A percentile compares a stretch with the other conserved stretches of the same genome.
Evolutionary conservation across 2,329 filamentous ascomycete species (phyloP).

Genomic region (Didymella lethalis): DNA sequence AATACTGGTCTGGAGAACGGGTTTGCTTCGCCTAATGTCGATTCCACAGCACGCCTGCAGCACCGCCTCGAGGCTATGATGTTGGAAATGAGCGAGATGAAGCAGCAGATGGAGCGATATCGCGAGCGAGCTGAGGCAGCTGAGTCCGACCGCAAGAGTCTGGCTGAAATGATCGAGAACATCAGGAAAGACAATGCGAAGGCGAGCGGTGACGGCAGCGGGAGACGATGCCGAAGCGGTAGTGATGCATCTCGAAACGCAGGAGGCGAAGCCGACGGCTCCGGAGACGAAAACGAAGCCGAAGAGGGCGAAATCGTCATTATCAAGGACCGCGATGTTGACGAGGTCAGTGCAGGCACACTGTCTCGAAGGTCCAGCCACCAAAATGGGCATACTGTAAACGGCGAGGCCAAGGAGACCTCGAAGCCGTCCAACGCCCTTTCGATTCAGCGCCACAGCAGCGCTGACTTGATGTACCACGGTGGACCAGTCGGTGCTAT

Average conservation of each 20-base stretch:
- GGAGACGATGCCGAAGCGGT: conserved; percentile 38
- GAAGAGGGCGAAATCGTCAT: conserved; percentile 50
- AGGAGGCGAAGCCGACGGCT: conserved; percentile 26
- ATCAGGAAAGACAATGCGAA: conserved; percentile 72
- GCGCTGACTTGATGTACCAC: conserved; percentile 44
- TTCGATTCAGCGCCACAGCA: conserved; percentile 37
- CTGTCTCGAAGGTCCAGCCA: conserved; percentile 28
- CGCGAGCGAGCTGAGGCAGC: conserved; percentile 79
- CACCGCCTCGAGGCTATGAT: conserved; percentile 78
- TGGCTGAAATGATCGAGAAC: conserved; percentile 87
- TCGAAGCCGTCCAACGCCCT: conserved; percentile 37
- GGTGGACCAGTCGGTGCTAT: conserved; percentile 51
- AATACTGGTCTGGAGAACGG: conserved; percentile 31
- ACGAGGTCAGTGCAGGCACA: conserved; percentile 34
- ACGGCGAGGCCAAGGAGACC: conserved; percentile 31
- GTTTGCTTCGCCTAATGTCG: conserved; percentile 36
- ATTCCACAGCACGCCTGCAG: conserved; percentile 64
- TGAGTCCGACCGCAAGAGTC: conserved; percentile 78
- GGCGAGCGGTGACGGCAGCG: conserved; percentile 46
- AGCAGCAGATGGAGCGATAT: conserved; percentile 79
- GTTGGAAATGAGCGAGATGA: conserved; percentile 80
- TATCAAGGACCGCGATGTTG: conserved; percentile 44
- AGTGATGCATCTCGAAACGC: conserved; percentile 24
- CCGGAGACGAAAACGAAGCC: conserved; percentile 31
- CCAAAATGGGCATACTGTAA: conserved; percentile 44